phyloP scores from a whole-genome alignment of 1,284 basidiomycete genomes.

The Agroathelia rolfsii region DNA sequence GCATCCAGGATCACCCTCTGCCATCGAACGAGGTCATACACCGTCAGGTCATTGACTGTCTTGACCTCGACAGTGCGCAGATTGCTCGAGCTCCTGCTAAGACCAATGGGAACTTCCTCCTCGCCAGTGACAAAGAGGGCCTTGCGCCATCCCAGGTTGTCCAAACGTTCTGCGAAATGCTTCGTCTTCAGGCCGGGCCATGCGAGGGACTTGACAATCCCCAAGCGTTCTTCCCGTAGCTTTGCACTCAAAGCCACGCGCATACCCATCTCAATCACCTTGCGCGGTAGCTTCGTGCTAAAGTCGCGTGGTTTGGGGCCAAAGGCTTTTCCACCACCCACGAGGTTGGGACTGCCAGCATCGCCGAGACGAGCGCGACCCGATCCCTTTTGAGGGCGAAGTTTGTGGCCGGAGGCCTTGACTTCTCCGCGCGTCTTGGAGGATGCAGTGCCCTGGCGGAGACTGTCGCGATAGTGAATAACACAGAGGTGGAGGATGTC shows the following conservation, averaged over 20 bases:
- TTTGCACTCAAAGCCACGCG: slow-evolving; percentile 79
- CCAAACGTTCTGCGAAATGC: slow-evolving; percentile 46
- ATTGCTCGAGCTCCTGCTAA: slow-evolving; percentile 52
- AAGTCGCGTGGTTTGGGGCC: slow-evolving; percentile 89
- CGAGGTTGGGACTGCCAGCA: slow-evolving; percentile 79
- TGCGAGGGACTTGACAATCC: slow-evolving; percentile 63
- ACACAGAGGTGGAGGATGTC: slow-evolving; percentile 94
- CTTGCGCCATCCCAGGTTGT: slow-evolving; percentile 49
- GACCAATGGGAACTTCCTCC: slow-evolving; percentile 39
- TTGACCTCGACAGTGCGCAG: slow-evolving; percentile 54
- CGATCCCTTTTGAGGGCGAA: slow-evolving; percentile 87
- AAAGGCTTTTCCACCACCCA: slow-evolving; percentile 88
- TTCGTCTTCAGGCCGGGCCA: slow-evolving; percentile 67
- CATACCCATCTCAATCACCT: slow-evolving; percentile 90
- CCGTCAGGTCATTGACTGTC: slow-evolving; percentile 55
- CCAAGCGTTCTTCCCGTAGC: slow-evolving; percentile 64
- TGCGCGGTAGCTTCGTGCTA: slow-evolving; percentile 81
- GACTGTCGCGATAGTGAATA: slow-evolving; percentile 79
- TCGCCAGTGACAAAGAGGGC: slow-evolving; percentile 67
- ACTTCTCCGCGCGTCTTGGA: slow-evolving; percentile 92
- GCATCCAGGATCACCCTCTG: slow-evolving; percentile 60
- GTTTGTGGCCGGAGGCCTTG: slow-evolving; percentile 79
- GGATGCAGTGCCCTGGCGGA: slow-evolving; percentile 83
- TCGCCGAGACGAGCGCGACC: slow-evolving; percentile 89
- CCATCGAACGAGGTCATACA: slow-evolving; percentile 76